Base-by-base conservation (phyloP, 192 early-diverging fungal genomes). In the Entomortierella chlamydospora region DNA sequence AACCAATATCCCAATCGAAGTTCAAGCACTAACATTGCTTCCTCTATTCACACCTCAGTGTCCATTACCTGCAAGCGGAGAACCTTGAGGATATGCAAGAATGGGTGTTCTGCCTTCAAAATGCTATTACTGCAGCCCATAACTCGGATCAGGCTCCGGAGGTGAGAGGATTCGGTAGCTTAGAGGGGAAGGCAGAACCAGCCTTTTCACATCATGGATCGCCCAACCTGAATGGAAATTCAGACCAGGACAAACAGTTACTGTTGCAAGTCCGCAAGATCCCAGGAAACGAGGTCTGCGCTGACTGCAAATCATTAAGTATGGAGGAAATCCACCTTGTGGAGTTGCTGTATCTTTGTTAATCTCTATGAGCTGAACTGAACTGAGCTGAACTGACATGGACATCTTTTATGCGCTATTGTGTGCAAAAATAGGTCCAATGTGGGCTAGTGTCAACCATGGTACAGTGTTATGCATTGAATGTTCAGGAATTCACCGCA, bases 401-500 rank as follows among this genome's bases (percentile, higher is more conserved):
- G n/a, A n/a, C n/a, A n/a, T n/a, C n/a, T n/a, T n/a, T n/a, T n/a
- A n/a, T n/a, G n/a, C n/a, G 23, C 41, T 15, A 43, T 13, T 39
- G 25, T 64, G n/a, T n/a, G n/a, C 28, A 29, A 23, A 51, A 47
- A 29, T 61, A 72, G 90, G 86, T 47, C 93, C 94, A 15, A 91
- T 94, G 81, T 97, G 95, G 95, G 93, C 94, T 37, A 89, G 90
- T 65, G 93, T 92, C 28, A 96, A 94, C 57, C 84, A 94, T 47
- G 95, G 95, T 33, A 86, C 87, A 3, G 83, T 94, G 33, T 68
- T 97, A 62, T 97, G 94, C 67, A 97, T 96, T 28, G 91, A 91
- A 45, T 97, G 96, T 70, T 96, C 94, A 29, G 96, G 96, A 26
- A 92, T 96, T 45, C 96, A 97, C 73, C 92, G 96, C 64, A 94